Conservation (phyloP, 1,284 basidiomycete species). For the Termitomyces sp. region DNA sequence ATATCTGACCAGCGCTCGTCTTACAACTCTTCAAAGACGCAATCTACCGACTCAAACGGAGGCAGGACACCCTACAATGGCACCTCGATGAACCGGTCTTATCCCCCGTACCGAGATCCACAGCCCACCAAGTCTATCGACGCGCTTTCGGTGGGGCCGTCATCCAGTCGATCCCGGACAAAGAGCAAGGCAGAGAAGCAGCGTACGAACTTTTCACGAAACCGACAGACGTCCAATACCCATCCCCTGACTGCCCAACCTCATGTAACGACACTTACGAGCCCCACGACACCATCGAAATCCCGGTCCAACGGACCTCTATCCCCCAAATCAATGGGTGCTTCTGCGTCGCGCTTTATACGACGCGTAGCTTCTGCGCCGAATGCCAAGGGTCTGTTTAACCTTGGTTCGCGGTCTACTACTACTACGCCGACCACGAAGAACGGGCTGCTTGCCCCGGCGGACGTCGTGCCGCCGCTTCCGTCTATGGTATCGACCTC, state of each 20-base stretch:
- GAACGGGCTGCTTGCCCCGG: constrained; percentile 75
- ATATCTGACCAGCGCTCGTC: constrained; percentile 57
- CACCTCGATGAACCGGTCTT: constrained; percentile 26
- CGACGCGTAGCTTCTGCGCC: constrained; percentile 95
- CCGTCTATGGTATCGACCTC: constrained; percentile 42
- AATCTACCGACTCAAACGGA: constrained; percentile 59
- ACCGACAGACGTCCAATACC: constrained; percentile 26
- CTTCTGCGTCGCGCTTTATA: constrained; percentile 79
- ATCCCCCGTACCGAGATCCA: constrained; percentile 26
- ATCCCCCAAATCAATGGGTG: constrained; percentile 60
- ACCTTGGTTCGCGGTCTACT: constrained; percentile 48
- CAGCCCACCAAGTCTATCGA: constrained; percentile 33
- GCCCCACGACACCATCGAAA: constrained; percentile 34
- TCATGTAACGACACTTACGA: constrained; percentile 32
- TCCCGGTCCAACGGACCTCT: constrained; percentile 36
- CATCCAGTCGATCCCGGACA: constrained; percentile 32
- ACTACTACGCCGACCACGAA: constrained; percentile 55
- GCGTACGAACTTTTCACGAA: constrained; percentile 29
- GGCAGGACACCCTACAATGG: constrained; percentile 28
- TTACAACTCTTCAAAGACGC: constrained; percentile 66
- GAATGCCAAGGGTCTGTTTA: constrained; percentile 89
- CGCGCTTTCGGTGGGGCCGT: constrained; percentile 29
- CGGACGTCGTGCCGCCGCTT: constrained; percentile 48
- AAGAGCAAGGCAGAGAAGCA: constrained; percentile 60
- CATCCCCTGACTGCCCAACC: constrained; percentile 33